Evolutionary conservation across 2,329 filamentous ascomycete species (phyloP).

Genomic region (Acrocalymma vagum): DNA sequence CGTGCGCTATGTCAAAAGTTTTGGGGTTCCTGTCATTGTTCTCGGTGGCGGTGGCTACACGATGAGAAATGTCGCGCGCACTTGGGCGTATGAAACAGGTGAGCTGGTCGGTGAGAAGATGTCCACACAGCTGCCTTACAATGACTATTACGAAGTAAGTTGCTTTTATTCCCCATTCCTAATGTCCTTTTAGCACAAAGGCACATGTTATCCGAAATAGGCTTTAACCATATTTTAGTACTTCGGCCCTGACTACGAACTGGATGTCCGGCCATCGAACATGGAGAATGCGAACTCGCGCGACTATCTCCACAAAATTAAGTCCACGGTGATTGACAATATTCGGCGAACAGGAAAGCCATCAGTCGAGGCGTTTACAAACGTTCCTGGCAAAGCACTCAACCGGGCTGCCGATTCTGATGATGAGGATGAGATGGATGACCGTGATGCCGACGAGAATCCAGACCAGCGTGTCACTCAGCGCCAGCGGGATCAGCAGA

Average conservation of each 20-base stretch:
- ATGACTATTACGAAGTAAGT: constrained; percentile 85
- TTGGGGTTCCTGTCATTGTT: constrained; percentile 70
- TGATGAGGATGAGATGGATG: constrained; percentile 69
- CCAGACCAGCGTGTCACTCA: constrained; percentile 84
- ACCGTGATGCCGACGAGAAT: constrained; percentile 84
- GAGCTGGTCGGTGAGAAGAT: constrained; percentile 85
- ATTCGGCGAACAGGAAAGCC: constrained; percentile 70
- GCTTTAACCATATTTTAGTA: constrained; percentile 57
- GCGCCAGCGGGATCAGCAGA: constrained; percentile 81
- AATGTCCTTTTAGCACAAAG: too few species aligned
- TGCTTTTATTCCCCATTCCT: background rate
- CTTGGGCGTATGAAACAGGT: constrained; percentile 74
- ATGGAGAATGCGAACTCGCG: constrained; percentile 76
- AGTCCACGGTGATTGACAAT: constrained; percentile 71
- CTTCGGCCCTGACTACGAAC: constrained; percentile 74
- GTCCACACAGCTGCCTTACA: constrained; percentile 85
- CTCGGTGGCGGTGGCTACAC: constrained; percentile 75
- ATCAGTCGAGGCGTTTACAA: constrained; percentile 57
- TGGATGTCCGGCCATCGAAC: constrained; percentile 74
- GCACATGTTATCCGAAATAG: too few species aligned
- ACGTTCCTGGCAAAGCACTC: constrained; percentile 66
- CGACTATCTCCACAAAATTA: constrained; percentile 75
- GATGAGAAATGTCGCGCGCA: constrained; percentile 71
- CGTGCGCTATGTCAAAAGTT: constrained; percentile 74
- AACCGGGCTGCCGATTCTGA: constrained; percentile 70